phyloP scores from a whole-genome alignment of 2,329 filamentous ascomycete species.

The Grosmannia huntii region DNA sequence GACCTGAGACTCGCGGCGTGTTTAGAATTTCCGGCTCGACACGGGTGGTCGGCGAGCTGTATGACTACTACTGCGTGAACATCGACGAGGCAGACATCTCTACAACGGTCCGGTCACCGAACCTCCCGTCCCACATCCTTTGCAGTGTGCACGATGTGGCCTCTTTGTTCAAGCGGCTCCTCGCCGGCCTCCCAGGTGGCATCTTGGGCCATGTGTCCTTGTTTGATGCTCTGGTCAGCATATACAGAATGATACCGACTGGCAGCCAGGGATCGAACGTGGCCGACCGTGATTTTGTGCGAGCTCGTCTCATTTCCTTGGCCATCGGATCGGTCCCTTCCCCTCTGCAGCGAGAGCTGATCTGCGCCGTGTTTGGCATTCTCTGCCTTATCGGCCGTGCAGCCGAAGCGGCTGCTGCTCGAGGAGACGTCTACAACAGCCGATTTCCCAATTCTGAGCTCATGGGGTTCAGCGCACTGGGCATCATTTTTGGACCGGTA shows the following conservation, averaged over 20 bases:
- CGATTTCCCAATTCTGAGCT: conserved; percentile 41
- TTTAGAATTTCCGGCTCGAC: conserved; percentile 51
- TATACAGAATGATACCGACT: conserved; percentile 35
- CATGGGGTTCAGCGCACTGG: conserved; percentile 52
- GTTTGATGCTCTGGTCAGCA: conserved; percentile 49
- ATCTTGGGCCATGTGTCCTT: conserved; percentile 49
- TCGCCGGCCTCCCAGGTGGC: conserved; percentile 50
- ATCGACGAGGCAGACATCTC: conserved; percentile 33
- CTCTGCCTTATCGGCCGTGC: conserved; percentile 46
- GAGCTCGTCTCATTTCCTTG: conserved; percentile 53
- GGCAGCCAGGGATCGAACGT: conserved; percentile 17
- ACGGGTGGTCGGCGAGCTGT: conserved; percentile 42
- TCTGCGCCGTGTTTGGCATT: conserved; percentile 55
- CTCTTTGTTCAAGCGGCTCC: conserved; percentile 53
- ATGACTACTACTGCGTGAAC: conserved; percentile 49
- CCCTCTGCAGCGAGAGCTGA: conserved; percentile 46
- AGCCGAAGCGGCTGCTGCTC: conserved; percentile 36
- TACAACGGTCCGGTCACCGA: conserved; percentile 45
- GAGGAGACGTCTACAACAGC: conserved; percentile 23
- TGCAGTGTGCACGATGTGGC: conserved; percentile 52
- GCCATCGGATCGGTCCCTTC: conserved; percentile 48
- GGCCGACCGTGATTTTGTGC: conserved; percentile 41
- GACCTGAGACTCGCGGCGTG: conserved; percentile 39
- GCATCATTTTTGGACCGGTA: conserved; percentile 53
- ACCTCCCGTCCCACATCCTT: conserved; percentile 46